Conservation (phyloP, 2,329 filamentous ascomycete species). For the Verruconis gallopava region DNA sequence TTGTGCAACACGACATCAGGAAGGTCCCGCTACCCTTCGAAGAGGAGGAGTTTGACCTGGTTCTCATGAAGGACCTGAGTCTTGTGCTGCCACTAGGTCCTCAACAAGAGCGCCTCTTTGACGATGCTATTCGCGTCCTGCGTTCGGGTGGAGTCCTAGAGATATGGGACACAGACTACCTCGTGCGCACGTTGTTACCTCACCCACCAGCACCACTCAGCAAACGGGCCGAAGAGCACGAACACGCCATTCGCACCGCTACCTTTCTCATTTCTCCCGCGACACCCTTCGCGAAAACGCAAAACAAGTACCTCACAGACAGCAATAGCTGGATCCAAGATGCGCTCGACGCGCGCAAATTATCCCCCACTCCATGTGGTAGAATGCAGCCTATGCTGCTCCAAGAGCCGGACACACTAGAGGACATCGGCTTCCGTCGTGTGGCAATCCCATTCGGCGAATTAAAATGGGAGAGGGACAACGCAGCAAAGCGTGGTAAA, state of each 20-base stretch:
- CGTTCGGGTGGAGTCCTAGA: slow-evolving; percentile 69
- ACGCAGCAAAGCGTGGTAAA: slow-evolving; percentile 41
- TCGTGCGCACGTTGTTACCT: slow-evolving; percentile 69
- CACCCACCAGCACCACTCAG: slow-evolving; percentile 48
- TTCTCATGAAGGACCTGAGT: slow-evolving; percentile 77
- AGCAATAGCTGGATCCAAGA: slow-evolving; percentile 74
- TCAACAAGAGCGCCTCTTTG: slow-evolving; percentile 43
- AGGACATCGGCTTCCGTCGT: slow-evolving; percentile 57
- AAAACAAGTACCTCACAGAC: slow-evolving; percentile 70
- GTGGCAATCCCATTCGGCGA: slow-evolving; percentile 80
- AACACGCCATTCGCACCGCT: slow-evolving; percentile 54
- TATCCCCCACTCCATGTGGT: slow-evolving; percentile 67
- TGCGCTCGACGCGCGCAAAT: slow-evolving; percentile 56
- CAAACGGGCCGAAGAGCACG: slow-evolving; percentile 47
- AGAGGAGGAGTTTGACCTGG: slow-evolving; percentile 69
- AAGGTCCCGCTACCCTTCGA: slow-evolving; percentile 63
- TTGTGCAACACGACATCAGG: slow-evolving; percentile 77
- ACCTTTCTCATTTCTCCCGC: slow-evolving; percentile 74
- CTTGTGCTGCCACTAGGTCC: slow-evolving; percentile 48
- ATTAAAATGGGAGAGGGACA: slow-evolving; percentile 75
- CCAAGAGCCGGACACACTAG: slow-evolving; percentile 63
- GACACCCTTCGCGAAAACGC: slow-evolving; percentile 66
- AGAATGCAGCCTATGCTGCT: slow-evolving; percentile 62
- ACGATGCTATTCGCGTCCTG: slow-evolving; percentile 66
- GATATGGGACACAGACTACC: slow-evolving; percentile 80